These are phyloP conservation scores for Alnus glutinosa DNA, from an alignment of 306 rosid species.

Conservation along the genomic window DNA sequence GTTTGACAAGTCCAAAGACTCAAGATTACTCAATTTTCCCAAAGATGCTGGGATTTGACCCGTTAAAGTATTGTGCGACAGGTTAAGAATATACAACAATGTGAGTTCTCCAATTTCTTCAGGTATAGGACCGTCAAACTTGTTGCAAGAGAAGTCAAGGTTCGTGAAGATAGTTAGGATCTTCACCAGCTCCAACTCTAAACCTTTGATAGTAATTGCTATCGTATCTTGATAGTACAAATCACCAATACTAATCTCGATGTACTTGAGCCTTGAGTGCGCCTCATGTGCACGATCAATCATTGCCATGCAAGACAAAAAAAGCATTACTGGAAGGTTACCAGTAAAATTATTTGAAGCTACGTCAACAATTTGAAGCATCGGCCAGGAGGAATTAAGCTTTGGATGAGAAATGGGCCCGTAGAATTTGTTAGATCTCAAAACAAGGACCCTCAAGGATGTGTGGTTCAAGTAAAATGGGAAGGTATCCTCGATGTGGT, in stretches of 20 bases:
- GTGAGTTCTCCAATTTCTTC: too few relatives aligned
- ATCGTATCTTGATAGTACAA: background rate
- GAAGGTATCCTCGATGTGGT: conserved; percentile 11
- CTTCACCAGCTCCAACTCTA: too few relatives aligned
- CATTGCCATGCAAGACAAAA: conserved; percentile 50
- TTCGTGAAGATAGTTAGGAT: too few relatives aligned
- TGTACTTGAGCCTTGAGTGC: background rate
- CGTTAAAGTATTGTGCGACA: too few relatives aligned
- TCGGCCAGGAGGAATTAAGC: background rate
- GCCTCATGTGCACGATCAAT: background rate
- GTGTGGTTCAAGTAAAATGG: conserved; percentile 30
- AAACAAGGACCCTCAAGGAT: conserved; percentile 43
- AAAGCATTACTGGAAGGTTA: conserved; percentile 23
- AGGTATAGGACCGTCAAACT: too few relatives aligned
- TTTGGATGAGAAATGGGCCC: background rate
- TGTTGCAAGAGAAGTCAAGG: too few relatives aligned
- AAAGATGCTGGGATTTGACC: too few relatives aligned
- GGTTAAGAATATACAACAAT: too few relatives aligned
- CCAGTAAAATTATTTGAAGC: background rate
- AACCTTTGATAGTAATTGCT: too few relatives aligned
- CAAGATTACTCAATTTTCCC: too few relatives aligned
- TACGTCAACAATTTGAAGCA: background rate
- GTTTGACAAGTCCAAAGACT: too few relatives aligned
- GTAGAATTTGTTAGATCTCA: conserved; percentile 38
- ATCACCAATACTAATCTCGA: background rate